phyloP scores from a whole-genome alignment of 2,329 filamentous ascomycete genomes.

The Xenoacremonium recifei region DNA sequence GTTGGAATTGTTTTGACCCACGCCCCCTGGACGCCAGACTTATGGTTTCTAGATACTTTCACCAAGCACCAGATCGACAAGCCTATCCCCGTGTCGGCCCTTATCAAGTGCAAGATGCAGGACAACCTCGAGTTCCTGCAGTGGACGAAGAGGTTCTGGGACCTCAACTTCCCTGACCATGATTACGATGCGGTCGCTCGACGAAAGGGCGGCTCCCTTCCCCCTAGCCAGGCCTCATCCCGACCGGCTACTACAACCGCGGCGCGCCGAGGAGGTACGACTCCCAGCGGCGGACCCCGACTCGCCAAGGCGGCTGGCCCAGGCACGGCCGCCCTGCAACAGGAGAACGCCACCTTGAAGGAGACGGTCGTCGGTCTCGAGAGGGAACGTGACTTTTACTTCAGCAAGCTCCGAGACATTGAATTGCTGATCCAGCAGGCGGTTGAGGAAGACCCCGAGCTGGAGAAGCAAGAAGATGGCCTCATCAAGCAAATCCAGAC shows the following conservation, averaged over 20 bases:
- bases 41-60: slow-evolving; percentile 64
- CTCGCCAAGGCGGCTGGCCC: slow-evolving; percentile 50
- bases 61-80: slow-evolving; percentile 85
- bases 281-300: slow-evolving; percentile 56
- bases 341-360: slow-evolving; percentile 86
- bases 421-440: slow-evolving; percentile 92
- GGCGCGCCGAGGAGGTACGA: slow-evolving; percentile 57
- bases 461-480: slow-evolving; percentile 91
- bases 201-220: slow-evolving; percentile 72
- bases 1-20: slow-evolving; percentile 27
- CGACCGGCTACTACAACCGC: slow-evolving; percentile 50
- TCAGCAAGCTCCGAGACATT: slow-evolving; percentile 96
- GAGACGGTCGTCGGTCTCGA: slow-evolving; percentile 94
- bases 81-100: slow-evolving; percentile 80
- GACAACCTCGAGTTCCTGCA: slow-evolving; percentile 99
- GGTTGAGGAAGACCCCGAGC: slow-evolving; percentile 85
- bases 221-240: slow-evolving; percentile 40
- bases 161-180: slow-evolving; percentile 94
- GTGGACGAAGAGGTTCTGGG: slow-evolving; percentile 96
- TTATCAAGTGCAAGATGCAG: slow-evolving; percentile 99
- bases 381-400: slow-evolving; percentile 97
- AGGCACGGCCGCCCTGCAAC: slow-evolving; percentile 69
- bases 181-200: slow-evolving; percentile 90
- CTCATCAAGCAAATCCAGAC: slow-evolving; percentile 94
- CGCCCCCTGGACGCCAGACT: slow-evolving; percentile 3